These are phyloP conservation scores for Psilocybe mexicana DNA, from an alignment of 1,284 basidiomycete species.

Conservation along the genomic window DNA sequence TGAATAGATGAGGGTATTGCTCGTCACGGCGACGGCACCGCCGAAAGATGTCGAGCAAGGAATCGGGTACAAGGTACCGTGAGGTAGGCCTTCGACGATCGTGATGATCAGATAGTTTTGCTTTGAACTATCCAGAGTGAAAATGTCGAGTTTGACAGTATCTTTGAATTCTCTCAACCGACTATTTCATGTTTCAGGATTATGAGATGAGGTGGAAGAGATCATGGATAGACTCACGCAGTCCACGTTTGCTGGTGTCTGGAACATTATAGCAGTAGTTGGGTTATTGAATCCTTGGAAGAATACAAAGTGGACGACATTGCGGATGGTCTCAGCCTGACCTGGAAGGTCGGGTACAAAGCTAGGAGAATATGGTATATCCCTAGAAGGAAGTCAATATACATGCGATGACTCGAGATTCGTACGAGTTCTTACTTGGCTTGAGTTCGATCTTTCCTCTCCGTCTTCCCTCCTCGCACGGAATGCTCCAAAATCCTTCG, in stretches of 20 bases:
- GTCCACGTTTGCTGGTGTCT: constrained; percentile 91
- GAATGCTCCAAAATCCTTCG: constrained; percentile 21
- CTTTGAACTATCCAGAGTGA: constrained; percentile 85
- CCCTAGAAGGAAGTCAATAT: constrained; percentile 42
- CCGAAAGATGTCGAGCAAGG: constrained; percentile 84
- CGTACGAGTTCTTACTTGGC: constrained; percentile 61
- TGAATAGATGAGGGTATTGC: constrained; percentile 86
- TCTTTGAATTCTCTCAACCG: constrained; percentile 84
- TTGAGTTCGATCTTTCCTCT: constrained; percentile 52
- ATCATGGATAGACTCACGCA: constrained; percentile 49
- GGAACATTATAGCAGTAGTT: constrained; percentile 88
- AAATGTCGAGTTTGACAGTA: constrained; percentile 80
- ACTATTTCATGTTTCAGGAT: constrained; percentile 34
- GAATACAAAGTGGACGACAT: constrained; percentile 89
- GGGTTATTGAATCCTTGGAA: constrained; percentile 95
- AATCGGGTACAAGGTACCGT: constrained; percentile 76
- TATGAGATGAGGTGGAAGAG: neutral
- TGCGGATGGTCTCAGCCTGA: constrained; percentile 72
- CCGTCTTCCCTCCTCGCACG: constrained; percentile 19
- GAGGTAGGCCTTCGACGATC: constrained; percentile 78
- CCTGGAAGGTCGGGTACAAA: constrained; percentile 78
- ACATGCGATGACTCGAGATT: no score
- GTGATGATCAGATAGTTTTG: constrained; percentile 86
- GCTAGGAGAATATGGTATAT: constrained; percentile 88
- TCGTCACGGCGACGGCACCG: constrained; percentile 81